Conservation (phyloP, 1,284 basidiomycete species). For the Mycena sp. region DNA sequence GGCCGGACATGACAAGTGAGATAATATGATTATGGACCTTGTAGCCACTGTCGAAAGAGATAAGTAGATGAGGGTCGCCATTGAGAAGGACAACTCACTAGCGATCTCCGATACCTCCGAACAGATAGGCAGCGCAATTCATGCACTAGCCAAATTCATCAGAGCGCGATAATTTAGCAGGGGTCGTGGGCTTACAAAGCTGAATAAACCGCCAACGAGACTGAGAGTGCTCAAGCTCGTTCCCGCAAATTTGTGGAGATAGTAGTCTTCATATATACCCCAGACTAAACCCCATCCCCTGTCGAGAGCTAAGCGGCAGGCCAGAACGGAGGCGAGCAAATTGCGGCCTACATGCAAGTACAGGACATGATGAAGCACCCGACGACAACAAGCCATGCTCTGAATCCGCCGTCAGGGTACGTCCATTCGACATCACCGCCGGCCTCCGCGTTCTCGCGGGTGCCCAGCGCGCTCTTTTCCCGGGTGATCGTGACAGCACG, state of each 20-base stretch:
- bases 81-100: conserved; percentile 20
- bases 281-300: conserved; percentile 31
- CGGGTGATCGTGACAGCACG: background rate
- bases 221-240: conserved; percentile 27
- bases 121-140: conserved; percentile 26
- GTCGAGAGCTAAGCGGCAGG: background rate
- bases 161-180: background rate
- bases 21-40: conserved; percentile 17
- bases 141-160: conserved; percentile 16
- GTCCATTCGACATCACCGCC: conserved; percentile 25
- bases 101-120: conserved; percentile 32
- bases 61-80: background rate
- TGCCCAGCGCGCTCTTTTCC: conserved; percentile 2
- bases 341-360: conserved; percentile 30
- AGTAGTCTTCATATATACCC: conserved; percentile 33
- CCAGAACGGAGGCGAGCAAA: background rate
- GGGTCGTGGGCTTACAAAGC: conserved; percentile 15
- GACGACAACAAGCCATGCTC: conserved; percentile 33
- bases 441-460: background rate
- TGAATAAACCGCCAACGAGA: conserved; percentile 30
- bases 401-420: conserved; percentile 33
- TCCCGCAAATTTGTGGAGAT: conserved; percentile 25
- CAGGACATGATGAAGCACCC: conserved; percentile 31
- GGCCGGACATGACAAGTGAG: background rate
- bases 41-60: conserved; percentile 27